Evolutionary conservation across 768 basidiomycete genomes (phyloP).

Genomic region (Pilatotrama ljubarskyi): DNA sequence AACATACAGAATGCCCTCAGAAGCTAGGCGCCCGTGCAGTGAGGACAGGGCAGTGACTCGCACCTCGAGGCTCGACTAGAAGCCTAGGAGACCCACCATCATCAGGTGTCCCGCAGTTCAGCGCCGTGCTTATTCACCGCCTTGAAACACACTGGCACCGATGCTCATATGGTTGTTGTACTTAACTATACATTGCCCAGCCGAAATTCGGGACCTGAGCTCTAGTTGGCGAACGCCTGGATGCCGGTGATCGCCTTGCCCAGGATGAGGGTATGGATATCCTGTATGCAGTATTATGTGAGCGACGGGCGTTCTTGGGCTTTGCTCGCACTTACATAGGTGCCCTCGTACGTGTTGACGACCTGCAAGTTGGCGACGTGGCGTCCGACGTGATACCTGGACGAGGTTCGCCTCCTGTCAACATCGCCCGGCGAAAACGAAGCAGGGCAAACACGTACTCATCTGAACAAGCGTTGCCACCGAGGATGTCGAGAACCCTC

Average conservation of each 20-base stretch:
- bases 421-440: not conserved
- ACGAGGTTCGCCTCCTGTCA: not conserved
- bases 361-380: slow-evolving; percentile 95
- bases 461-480: slow-evolving; percentile 91
- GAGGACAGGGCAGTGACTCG: too few relatives aligned
- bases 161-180: too few relatives aligned
- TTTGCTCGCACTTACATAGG: slow-evolving; percentile 46
- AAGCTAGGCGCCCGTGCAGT: too few relatives aligned
- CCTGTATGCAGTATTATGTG: slow-evolving; percentile 42
- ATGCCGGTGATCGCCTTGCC: slow-evolving; percentile 92
- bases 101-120: too few relatives aligned
- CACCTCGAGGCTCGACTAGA: too few relatives aligned
- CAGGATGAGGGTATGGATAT: slow-evolving; percentile 88
- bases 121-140: too few relatives aligned
- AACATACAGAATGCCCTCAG: too few relatives aligned
- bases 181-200: too few relatives aligned
- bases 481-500: slow-evolving; percentile 83
- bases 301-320: not conserved
- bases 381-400: slow-evolving; percentile 88
- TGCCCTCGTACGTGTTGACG: slow-evolving; percentile 94
- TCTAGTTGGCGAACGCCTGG: slow-evolving; percentile 73
- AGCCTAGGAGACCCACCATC: too few relatives aligned
- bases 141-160: too few relatives aligned
- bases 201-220: not conserved
- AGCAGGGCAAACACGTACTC: slow-evolving; percentile 58